Percentiles rank a stretch among this genome's conserved stretches.
These are phyloP conservation scores for Phytopythium oedochilum DNA, from an alignment of 352 stramenopile genomes.

Conservation along the genomic window DNA sequence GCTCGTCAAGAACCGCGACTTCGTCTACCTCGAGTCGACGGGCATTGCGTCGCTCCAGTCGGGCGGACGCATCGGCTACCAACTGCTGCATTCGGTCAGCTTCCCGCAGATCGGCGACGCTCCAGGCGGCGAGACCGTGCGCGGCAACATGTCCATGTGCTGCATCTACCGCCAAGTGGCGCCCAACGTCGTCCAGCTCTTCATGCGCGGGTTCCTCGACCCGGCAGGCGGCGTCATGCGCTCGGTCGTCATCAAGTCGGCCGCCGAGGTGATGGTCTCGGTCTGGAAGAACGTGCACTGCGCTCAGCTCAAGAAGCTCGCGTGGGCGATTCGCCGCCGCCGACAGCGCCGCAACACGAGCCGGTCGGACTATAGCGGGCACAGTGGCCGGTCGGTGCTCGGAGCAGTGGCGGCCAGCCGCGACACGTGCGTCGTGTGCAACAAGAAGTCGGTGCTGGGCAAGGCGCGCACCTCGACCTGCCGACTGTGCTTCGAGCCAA, in stretches of 20 bases:
- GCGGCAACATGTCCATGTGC: constrained; percentile 51
- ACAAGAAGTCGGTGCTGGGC: constrained; percentile 9
- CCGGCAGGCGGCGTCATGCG: constrained; percentile 38
- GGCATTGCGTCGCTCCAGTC: constrained; percentile 30
- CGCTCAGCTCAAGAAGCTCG: constrained; percentile 39
- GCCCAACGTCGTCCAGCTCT: constrained; percentile 46
- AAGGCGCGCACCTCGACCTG: constrained; percentile 19
- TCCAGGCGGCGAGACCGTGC: constrained; percentile 25
- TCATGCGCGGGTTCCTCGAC: constrained; percentile 27
- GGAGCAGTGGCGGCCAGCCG: constrained; percentile 5
- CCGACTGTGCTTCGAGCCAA: constrained; percentile 27
- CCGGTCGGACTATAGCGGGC: not conserved
- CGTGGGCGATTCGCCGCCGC: constrained; percentile 27
- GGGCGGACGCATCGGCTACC: constrained; percentile 52
- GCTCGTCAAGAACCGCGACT: constrained; percentile 55
- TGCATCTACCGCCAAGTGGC: constrained; percentile 44
- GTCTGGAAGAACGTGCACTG: constrained; percentile 37
- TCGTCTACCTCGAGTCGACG: constrained; percentile 54
- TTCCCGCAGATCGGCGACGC: constrained; percentile 39
- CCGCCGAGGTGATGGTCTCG: constrained; percentile 34
- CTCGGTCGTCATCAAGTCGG: constrained; percentile 41
- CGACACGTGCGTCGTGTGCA: constrained; percentile 21
- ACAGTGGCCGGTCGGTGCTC: constrained; percentile 4
- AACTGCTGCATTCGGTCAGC: constrained; percentile 56
- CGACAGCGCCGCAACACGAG: constrained; percentile 3